These are phyloP conservation scores for Aspergillus piperis DNA, from an alignment of 2,329 filamentous ascomycete species.

Conservation along the genomic window DNA sequence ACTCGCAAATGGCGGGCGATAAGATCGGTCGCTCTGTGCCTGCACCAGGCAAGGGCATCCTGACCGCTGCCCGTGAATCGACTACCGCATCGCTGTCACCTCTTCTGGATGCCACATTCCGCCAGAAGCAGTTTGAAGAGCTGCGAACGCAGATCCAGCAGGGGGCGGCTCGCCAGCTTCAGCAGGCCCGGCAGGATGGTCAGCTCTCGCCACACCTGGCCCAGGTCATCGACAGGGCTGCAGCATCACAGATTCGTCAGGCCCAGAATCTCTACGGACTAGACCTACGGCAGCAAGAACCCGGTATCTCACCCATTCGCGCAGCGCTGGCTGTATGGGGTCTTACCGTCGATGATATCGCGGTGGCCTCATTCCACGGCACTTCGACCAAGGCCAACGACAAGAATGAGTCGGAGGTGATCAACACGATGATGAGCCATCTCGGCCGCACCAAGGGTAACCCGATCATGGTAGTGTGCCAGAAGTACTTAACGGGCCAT, in stretches of 20 bases:
- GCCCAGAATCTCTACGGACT: neutral
- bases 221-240: neutral
- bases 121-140: conserved; percentile 1
- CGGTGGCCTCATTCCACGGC: conserved; percentile 93
- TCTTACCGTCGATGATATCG: conserved; percentile 69
- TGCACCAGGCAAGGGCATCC: conserved; percentile 88
- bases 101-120: neutral
- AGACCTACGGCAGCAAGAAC: neutral
- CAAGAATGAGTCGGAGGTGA: conserved; percentile 95
- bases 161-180: neutral
- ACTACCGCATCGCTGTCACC: neutral
- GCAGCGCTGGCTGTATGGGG: conserved; percentile 8
- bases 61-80: conserved; percentile 70
- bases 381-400: conserved; percentile 97
- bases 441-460: conserved; percentile 93
- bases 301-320: conserved; percentile 3
- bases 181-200: neutral
- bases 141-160: neutral
- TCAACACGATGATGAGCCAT: conserved; percentile 89
- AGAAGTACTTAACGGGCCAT: conserved; percentile 95
- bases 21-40: conserved; percentile 96
- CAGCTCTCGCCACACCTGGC: neutral
- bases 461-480: conserved; percentile 89
- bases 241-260: neutral
- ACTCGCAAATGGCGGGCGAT: conserved; percentile 64